These are phyloP conservation scores for Ogataea ganodermae DNA, from an alignment of 805 yeast species.

Conservation along the genomic window DNA sequence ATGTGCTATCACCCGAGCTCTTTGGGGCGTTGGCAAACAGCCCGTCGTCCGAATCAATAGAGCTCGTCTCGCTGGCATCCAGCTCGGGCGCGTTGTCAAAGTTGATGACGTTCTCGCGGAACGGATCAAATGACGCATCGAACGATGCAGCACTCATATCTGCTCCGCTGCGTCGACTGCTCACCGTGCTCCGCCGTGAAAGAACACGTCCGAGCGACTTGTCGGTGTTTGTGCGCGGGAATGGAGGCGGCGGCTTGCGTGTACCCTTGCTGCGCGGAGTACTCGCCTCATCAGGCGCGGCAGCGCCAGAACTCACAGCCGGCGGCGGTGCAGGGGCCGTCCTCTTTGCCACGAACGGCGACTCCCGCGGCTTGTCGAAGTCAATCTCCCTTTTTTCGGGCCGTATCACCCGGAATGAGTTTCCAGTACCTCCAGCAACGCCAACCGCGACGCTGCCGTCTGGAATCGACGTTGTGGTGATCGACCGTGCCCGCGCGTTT, in stretches of 20 bases:
- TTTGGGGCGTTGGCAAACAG: slow-evolving; percentile 57
- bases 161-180: slow-evolving; percentile 17
- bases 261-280: slow-evolving; percentile 11
- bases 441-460: slow-evolving; percentile 6
- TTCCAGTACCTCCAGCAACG: slow-evolving; percentile 7
- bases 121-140: slow-evolving; percentile 43
- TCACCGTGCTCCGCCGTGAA: slow-evolving; percentile 17
- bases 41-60: slow-evolving; percentile 54
- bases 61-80: slow-evolving; percentile 35
- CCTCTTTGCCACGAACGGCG: slow-evolving; percentile 76
- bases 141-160: slow-evolving; percentile 3
- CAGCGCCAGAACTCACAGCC: slow-evolving; percentile 47
- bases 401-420: slow-evolving; percentile 67
- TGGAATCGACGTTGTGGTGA: slow-evolving; percentile 30
- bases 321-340: slow-evolving; percentile 74
- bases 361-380: slow-evolving; percentile 74
- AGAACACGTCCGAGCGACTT: slow-evolving; percentile 2
- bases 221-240: slow-evolving; percentile 10
- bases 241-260: slow-evolving; percentile 31
- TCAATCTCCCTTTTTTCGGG: slow-evolving; percentile 73
- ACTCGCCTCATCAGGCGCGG: background rate
- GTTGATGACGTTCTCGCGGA: slow-evolving; percentile 68
- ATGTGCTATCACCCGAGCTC: background rate
- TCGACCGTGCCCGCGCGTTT: slow-evolving; percentile 30
- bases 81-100: slow-evolving; percentile 74